Conservation (phyloP, 352 stramenopile genomes). For the Globisporangium paroecandrum region DNA sequence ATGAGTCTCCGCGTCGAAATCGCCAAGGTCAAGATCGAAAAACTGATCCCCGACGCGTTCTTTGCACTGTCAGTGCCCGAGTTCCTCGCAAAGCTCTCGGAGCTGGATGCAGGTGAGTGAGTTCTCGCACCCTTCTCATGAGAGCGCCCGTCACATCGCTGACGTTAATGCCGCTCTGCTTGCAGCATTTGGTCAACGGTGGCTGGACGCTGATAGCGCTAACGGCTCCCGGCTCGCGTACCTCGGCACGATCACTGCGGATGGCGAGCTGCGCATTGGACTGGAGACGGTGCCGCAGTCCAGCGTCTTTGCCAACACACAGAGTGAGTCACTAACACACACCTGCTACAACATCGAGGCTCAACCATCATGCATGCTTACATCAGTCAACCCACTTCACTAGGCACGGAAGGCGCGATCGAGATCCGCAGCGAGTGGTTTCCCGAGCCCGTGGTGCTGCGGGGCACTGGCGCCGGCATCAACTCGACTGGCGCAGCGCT, state of each 20-base stretch:
- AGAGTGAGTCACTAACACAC: conserved; percentile 16
- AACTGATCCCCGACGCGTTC: conserved; percentile 40
- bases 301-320: conserved; percentile 36
- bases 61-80: conserved; percentile 38
- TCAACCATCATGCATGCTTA: not conserved
- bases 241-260: conserved; percentile 42
- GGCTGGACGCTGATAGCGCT: not conserved
- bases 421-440: conserved; percentile 61
- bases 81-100: conserved; percentile 44
- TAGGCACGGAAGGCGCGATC: conserved; percentile 59
- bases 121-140: not conserved
- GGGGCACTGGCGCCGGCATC: conserved; percentile 57
- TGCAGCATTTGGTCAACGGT: not conserved
- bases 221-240: conserved; percentile 44
- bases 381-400: not conserved
- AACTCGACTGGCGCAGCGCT: conserved; percentile 59
- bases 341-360: no score
- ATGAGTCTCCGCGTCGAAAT: conserved; percentile 35
- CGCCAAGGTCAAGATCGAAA: conserved; percentile 37
- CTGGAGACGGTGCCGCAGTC: conserved; percentile 24
- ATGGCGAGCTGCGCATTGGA: conserved; percentile 38
- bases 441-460: conserved; percentile 48
- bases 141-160: not conserved
- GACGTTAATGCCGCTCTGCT: not conserved
- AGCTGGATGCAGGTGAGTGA: conserved; percentile 32